Conservation (phyloP, 129 eudicot genomes). For the Flaveria robusta region DNA sequence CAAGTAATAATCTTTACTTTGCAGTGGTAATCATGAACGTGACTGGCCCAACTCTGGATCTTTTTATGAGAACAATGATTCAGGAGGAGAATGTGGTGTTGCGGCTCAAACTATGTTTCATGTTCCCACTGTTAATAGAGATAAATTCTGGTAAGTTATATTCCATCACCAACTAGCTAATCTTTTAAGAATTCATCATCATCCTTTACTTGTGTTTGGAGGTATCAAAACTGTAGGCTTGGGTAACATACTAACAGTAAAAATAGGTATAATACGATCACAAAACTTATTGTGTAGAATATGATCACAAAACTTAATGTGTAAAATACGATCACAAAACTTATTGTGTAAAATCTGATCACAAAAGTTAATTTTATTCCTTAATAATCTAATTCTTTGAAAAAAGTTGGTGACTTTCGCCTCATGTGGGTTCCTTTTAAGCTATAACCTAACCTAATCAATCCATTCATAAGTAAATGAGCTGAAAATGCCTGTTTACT, state of each 20-base stretch:
- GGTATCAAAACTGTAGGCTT: neutral
- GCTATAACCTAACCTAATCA: neutral
- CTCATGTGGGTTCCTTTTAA: neutral
- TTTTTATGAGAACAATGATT: slow-evolving; percentile 57
- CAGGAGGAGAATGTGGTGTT: slow-evolving; percentile 91
- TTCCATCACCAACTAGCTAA: neutral
- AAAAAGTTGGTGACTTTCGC: neutral
- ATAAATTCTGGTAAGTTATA: slow-evolving; percentile 59
- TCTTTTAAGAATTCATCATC: neutral
- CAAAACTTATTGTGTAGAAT: no score
- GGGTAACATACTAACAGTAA: neutral
- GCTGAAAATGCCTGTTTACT: neutral
- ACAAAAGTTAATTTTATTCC: no score
- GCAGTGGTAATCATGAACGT: slow-evolving; percentile 80
- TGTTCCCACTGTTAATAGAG: slow-evolving; percentile 66
- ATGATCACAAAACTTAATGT: no score
- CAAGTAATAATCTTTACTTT: slow-evolving; percentile 5
- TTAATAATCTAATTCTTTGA: no score
- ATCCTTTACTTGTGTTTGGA: neutral
- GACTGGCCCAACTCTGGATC: slow-evolving; percentile 78
- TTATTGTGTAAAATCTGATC: no score
- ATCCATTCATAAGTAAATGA: neutral
- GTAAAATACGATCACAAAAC: no score
- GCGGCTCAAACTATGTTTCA: slow-evolving; percentile 61
- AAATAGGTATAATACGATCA: neutral